A percentile compares a stretch with the other conserved stretches of the same genome.
These are phyloP conservation scores for Alternaria gaisen DNA, from an alignment of 2,329 filamentous ascomycete genomes.

Conservation along the genomic window DNA sequence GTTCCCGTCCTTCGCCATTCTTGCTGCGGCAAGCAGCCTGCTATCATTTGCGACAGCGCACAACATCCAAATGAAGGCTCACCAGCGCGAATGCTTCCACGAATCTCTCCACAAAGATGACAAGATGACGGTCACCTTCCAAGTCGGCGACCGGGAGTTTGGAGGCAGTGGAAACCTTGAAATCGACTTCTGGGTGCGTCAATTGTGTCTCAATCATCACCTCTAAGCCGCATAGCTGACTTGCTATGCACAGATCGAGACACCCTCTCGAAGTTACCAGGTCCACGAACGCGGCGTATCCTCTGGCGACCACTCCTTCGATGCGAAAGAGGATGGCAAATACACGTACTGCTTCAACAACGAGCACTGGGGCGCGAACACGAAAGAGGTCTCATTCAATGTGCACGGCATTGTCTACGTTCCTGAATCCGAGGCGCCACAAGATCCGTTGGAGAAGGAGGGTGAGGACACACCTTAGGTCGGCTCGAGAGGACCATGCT, in stretches of 20 bases:
- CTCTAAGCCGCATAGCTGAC: slow-evolving; percentile 17
- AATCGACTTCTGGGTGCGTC: slow-evolving; percentile 92
- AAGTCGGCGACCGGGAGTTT: slow-evolving; percentile 96
- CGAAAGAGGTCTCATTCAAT: slow-evolving; percentile 98
- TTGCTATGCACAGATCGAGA: slow-evolving; percentile 69
- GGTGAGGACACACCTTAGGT: slow-evolving; percentile 61
- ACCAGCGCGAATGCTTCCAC: slow-evolving; percentile 97
- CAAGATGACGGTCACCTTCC: slow-evolving; percentile 98
- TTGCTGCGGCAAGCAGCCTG: slow-evolving; percentile 62
- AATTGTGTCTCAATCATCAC: neutral
- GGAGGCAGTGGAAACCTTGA: slow-evolving; percentile 93
- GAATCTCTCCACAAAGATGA: slow-evolving; percentile 92
- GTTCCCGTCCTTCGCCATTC: slow-evolving; percentile 47
- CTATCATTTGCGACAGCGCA: slow-evolving; percentile 76
- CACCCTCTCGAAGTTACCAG: slow-evolving; percentile 78
- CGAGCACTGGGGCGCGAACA: slow-evolving; percentile 95
- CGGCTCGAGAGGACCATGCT: slow-evolving; percentile 7
- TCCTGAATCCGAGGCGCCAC: slow-evolving; percentile 81
- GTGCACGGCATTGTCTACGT: slow-evolving; percentile 99
- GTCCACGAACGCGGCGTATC: slow-evolving; percentile 82
- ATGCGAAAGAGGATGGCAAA: slow-evolving; percentile 83
- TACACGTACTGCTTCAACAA: slow-evolving; percentile 99
- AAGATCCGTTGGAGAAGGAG: slow-evolving; percentile 91
- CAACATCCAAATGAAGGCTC: slow-evolving; percentile 93
- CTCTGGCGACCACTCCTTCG: slow-evolving; percentile 93